A percentile compares a stretch with the other conserved stretches of the same genome.
phyloP scores from a whole-genome alignment of 306 rosid genomes.

The Carpinus viminea region DNA sequence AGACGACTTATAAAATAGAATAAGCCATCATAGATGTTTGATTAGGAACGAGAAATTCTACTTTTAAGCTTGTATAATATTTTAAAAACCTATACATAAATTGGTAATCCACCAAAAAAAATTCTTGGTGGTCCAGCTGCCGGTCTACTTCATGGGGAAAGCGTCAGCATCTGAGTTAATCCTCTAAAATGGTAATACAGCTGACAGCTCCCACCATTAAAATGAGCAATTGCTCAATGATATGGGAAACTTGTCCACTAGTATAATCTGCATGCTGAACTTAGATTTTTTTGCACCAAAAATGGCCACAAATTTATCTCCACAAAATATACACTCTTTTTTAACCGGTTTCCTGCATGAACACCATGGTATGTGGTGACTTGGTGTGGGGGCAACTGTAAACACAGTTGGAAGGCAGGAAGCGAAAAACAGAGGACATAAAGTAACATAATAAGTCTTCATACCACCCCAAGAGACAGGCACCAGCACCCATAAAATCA shows the following conservation, averaged over 20 bases:
- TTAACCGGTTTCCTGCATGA: not conserved
- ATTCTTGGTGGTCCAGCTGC: constrained; percentile 13
- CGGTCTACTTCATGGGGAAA: constrained; percentile 10
- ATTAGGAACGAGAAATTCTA: too few species aligned
- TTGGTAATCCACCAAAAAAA: constrained; percentile 9
- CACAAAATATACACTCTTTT: not conserved
- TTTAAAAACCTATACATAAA: too few species aligned
- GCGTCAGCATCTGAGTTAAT: constrained; percentile 17
- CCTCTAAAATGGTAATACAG: not conserved
- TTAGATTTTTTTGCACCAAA: not conserved
- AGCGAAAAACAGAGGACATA: not conserved
- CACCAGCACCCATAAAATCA: not conserved
- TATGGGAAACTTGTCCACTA: not conserved
- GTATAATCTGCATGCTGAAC: not conserved
- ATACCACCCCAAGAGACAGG: not conserved
- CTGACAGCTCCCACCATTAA: not conserved
- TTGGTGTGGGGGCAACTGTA: not conserved
- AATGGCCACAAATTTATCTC: not conserved
- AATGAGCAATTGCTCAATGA: not conserved
- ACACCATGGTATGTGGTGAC: not conserved
- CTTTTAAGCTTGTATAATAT: too few species aligned
- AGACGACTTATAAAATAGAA: too few species aligned
- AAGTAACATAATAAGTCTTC: not conserved
- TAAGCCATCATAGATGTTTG: too few species aligned
- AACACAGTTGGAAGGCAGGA: not conserved